Conservation (phyloP, 495 filamentous ascomycete genomes). For the Annulohypoxylon maeteangense region DNA sequence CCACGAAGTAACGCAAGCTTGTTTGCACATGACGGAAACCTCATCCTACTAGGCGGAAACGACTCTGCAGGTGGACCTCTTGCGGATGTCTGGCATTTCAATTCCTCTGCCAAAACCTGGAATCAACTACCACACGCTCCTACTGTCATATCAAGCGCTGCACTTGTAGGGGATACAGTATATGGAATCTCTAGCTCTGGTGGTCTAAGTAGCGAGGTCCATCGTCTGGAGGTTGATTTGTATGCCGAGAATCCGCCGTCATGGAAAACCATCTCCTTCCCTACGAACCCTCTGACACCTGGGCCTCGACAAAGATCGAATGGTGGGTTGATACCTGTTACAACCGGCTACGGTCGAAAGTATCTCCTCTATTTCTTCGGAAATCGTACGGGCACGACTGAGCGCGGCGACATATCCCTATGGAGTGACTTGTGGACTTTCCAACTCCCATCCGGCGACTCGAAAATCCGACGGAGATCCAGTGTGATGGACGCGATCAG, state of each 20-base stretch:
- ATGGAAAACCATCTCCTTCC: slow-evolving; percentile 59
- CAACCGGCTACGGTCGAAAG: slow-evolving; percentile 60
- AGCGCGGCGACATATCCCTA: slow-evolving; percentile 42
- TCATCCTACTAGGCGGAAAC: slow-evolving; percentile 58
- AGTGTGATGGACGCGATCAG: slow-evolving; percentile 45
- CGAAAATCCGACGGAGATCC: slow-evolving; percentile 23
- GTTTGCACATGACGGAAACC: slow-evolving; percentile 45
- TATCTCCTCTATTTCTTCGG: slow-evolving; percentile 67
- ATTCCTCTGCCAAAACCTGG: slow-evolving; percentile 55
- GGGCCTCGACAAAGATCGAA: slow-evolving; percentile 57
- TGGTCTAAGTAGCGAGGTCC: slow-evolving; percentile 53
- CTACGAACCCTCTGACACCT: slow-evolving; percentile 58
- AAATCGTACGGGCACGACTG: slow-evolving; percentile 21
- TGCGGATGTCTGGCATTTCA: slow-evolving; percentile 61
- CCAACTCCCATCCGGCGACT: slow-evolving; percentile 57
- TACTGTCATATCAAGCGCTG: slow-evolving; percentile 46
- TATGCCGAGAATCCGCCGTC: slow-evolving; percentile 46
- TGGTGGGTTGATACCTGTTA: slow-evolving; percentile 59
- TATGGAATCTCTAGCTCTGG: slow-evolving; percentile 55
- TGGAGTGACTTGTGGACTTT: slow-evolving; percentile 62
- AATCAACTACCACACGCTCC: slow-evolving; percentile 56
- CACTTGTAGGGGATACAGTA: slow-evolving; percentile 55
- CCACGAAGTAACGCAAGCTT: slow-evolving; percentile 35
- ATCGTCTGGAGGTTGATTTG: slow-evolving; percentile 53
- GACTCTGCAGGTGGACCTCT: slow-evolving; percentile 33